Base-by-base conservation (phyloP, 441 rosid genomes). In the Erodium chrysanthum region DNA sequence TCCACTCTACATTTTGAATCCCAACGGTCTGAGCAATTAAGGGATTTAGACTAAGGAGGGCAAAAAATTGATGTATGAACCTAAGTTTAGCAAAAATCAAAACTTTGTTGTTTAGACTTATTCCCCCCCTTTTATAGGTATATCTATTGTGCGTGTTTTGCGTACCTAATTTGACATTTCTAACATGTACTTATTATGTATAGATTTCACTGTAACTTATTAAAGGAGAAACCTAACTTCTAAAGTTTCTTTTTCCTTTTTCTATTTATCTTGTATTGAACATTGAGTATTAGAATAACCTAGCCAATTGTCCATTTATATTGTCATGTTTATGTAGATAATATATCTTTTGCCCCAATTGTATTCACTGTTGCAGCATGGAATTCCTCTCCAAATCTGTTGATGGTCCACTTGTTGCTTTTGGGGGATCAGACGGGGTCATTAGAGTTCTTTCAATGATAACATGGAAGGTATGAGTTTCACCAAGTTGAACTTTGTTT, bases 361-460 rank as follows among this genome's bases (percentile, higher is more conserved):
- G n/a, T 17, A 46, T 60, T 50, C 70, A 29, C 54, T 62, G 74
- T 52, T 80, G 79, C 84, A 91, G 98, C 76, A 89, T 94, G 97
- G 98, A 91, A 82, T 94, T 91, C 68, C 96, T 94, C 23, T 64
- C 91, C 68, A 84, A 89, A 82, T 91, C 92, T 60, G 79, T 82
- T 60, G 96, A 94, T 78, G 94, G 92, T 74, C 97, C 98, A 64
- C 92, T 91, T 70, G 92, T 94, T 80, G 98, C 97, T 66, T 94
- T 91, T 81, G 98, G 98, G 75, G 85, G 89, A 81, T 86, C 98
- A 25, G 98, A 91, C 84, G 98, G 98, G 68, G 92, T 94, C 67
- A 89, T 94, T 66, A 88, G 98, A 79, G 98, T 94, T 78, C 91
- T 94, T 76, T 93, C 98, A 73, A 93, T 91, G 97, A 91, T 91